These are phyloP conservation scores for Malassezia slooffiae DNA, from an alignment of 1,284 basidiomycete genomes.

Conservation along the genomic window DNA sequence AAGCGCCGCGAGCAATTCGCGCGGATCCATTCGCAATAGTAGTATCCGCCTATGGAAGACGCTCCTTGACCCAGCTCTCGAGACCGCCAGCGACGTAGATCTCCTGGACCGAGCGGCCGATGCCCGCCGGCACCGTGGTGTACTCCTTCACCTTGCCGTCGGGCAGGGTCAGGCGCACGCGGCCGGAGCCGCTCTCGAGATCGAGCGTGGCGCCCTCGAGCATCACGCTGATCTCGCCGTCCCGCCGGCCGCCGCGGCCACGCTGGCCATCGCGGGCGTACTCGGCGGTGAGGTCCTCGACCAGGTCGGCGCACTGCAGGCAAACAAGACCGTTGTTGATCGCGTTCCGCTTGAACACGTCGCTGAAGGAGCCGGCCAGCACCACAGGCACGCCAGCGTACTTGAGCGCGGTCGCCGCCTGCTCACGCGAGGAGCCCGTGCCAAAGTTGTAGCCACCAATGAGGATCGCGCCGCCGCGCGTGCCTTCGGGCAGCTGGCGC, in stretches of 20 bases:
- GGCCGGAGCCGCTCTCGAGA: constrained; percentile 25
- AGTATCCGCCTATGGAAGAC: no score
- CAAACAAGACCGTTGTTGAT: constrained; percentile 98
- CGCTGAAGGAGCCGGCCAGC: constrained; percentile 90
- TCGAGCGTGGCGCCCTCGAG: constrained; percentile 20
- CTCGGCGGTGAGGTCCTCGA: constrained; percentile 65
- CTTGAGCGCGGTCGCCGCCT: constrained; percentile 93
- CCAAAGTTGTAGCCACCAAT: constrained; percentile 97
- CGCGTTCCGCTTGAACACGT: constrained; percentile 97
- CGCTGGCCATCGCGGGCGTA: constrained; percentile 65
- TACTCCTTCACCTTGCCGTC: constrained; percentile 20
- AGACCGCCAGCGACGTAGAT: constrained; percentile 43
- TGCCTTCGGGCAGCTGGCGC: neutral
- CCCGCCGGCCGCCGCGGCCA: constrained; percentile 48
- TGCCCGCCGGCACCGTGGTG: constrained; percentile 36
- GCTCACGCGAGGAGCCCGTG: constrained; percentile 95
- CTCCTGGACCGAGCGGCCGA: constrained; percentile 42
- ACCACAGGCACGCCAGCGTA: constrained; percentile 85
- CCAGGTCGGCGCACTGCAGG: constrained; percentile 78
- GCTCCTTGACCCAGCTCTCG: constrained; percentile 41
- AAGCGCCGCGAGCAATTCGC: constrained; percentile 4
- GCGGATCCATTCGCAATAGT: constrained; percentile 11
- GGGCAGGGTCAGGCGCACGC: constrained; percentile 11
- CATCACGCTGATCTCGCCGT: constrained; percentile 33
- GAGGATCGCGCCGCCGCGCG: constrained; percentile 58